Percentiles rank a stretch among this genome's conserved stretches.
Evolutionary conservation across 2,329 filamentous ascomycete species (phyloP).

Genomic region (Fusarium verrucosum): DNA sequence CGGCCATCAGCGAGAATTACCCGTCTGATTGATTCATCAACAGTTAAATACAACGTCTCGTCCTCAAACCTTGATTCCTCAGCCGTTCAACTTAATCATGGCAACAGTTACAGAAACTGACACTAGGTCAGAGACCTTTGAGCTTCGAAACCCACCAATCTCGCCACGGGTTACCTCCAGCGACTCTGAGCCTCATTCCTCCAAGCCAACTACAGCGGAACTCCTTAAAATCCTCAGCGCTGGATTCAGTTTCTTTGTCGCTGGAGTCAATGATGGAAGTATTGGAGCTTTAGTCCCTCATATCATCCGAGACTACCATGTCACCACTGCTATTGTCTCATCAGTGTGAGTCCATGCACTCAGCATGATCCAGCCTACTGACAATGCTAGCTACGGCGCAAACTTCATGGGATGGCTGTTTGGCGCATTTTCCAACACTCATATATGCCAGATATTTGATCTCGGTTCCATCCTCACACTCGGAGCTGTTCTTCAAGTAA

Average conservation of each 20-base stretch:
- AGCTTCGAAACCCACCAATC: not conserved
- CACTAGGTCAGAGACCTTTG: not conserved
- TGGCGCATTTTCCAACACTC: constrained; percentile 65
- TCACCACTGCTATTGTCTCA: constrained; percentile 62
- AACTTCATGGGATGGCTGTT: constrained; percentile 69
- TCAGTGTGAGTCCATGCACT: constrained; percentile 54
- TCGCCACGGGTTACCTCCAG: not conserved
- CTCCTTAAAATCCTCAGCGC: constrained; percentile 62
- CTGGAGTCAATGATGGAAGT: constrained; percentile 71
- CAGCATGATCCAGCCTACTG: not conserved
- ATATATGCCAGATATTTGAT: constrained; percentile 61
- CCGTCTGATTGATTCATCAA: not conserved
- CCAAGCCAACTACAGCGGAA: not conserved
- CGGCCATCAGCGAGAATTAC: not conserved
- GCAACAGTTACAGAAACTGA: constrained; percentile 20
- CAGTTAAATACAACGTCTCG: constrained; percentile 5
- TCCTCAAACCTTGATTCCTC: not conserved
- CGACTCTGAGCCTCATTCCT: not conserved
- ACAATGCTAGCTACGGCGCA: constrained; percentile 57
- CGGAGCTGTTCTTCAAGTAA: constrained; percentile 64
- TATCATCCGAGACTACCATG: constrained; percentile 64
- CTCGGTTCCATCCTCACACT: constrained; percentile 65
- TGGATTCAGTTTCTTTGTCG: constrained; percentile 71
- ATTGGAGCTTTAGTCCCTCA: constrained; percentile 71
- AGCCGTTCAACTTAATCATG: not conserved